These are phyloP conservation scores for Wolfiporia cocos DNA, from an alignment of 1,284 basidiomycete species.

Conservation along the genomic window DNA sequence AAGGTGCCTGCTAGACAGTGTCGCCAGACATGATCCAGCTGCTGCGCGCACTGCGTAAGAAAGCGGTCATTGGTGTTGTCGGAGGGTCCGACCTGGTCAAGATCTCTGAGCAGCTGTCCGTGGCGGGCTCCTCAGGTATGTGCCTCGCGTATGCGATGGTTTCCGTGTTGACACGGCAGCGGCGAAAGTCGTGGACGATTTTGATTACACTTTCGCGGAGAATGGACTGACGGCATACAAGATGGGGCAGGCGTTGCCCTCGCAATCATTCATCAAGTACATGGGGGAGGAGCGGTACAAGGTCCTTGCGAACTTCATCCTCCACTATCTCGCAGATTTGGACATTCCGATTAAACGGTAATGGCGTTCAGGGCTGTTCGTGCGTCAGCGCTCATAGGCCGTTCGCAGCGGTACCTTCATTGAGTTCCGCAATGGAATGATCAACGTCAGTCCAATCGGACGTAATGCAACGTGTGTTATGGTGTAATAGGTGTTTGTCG, in stretches of 20 bases:
- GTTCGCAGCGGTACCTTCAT: slow-evolving; percentile 87
- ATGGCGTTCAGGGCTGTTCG: slow-evolving; percentile 15
- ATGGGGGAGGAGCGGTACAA: slow-evolving; percentile 96
- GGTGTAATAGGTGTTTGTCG: background rate
- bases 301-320: slow-evolving; percentile 85
- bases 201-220: slow-evolving; percentile 93
- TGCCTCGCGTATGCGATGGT: too few relatives aligned
- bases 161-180: background rate
- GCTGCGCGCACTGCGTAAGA: slow-evolving; percentile 67
- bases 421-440: slow-evolving; percentile 96
- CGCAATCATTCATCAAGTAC: slow-evolving; percentile 87
- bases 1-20: slow-evolving; percentile 41
- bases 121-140: slow-evolving; percentile 49
- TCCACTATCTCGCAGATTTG: slow-evolving; percentile 89
- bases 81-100: slow-evolving; percentile 87
- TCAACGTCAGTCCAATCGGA: slow-evolving; percentile 96
- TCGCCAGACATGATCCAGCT: slow-evolving; percentile 66
- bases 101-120: slow-evolving; percentile 77
- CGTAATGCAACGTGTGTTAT: slow-evolving; percentile 78
- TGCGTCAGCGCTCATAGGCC: background rate
- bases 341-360: slow-evolving; percentile 97
- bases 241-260: slow-evolving; percentile 66
- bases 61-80: slow-evolving; percentile 78
- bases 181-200: slow-evolving; percentile 61
- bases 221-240: slow-evolving; percentile 93